Conservation (phyloP, 495 filamentous ascomycete genomes). For the Annulohypoxylon nitens region DNA sequence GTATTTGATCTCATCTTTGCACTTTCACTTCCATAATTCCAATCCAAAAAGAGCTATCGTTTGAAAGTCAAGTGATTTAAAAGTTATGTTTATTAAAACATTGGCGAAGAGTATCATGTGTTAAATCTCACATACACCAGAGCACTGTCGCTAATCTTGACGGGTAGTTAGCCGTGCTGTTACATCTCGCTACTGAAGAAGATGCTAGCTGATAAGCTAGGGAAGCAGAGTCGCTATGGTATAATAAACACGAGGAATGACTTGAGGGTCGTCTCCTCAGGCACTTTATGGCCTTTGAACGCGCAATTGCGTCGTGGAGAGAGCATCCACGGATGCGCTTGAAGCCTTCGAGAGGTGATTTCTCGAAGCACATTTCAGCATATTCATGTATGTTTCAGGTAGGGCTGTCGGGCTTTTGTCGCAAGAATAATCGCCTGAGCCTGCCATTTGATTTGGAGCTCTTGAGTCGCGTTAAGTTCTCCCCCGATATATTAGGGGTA, state of each 20-base stretch:
- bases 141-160: neutral
- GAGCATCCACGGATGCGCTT: neutral
- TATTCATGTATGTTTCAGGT: conserved; percentile 10
- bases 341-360: neutral
- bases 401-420: conserved; percentile 20
- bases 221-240: neutral
- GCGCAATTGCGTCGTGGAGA: neutral
- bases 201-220: neutral
- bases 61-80: neutral
- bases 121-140: neutral
- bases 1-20: neutral
- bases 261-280: neutral
- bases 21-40: neutral
- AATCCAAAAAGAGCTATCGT: neutral
- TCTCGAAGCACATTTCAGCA: neutral
- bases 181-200: neutral
- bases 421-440: conserved; percentile 32
- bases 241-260: neutral
- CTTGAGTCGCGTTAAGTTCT: conserved; percentile 24
- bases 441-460: conserved; percentile 25
- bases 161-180: neutral
- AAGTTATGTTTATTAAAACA: conserved; percentile 1
- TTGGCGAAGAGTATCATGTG: conserved; percentile 7
- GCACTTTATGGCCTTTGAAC: neutral
- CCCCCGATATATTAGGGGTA: conserved; percentile 27